phyloP scores from a whole-genome alignment of 2,329 filamentous ascomycete species.

The Cladophialophora psammophila region DNA sequence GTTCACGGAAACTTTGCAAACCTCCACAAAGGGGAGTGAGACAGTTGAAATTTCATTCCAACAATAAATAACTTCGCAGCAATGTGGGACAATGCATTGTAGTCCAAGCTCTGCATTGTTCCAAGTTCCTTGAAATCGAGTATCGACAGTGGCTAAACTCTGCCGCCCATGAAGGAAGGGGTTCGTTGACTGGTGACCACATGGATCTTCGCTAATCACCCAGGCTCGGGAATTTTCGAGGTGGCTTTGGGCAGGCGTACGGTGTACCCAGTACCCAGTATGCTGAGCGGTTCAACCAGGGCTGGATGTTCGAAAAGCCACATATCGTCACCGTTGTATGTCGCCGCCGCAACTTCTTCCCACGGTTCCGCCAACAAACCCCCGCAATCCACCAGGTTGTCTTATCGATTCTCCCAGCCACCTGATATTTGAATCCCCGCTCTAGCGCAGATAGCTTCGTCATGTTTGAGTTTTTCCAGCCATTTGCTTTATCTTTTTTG shows the following conservation, averaged over 20 bases:
- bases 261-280: no score
- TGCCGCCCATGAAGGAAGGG: neutral
- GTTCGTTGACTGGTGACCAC: neutral
- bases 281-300: neutral
- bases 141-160: conserved; percentile 17
- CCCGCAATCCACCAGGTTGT: neutral
- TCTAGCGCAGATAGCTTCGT: neutral
- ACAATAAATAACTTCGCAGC: neutral
- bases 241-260: neutral
- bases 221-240: neutral
- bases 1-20: neutral
- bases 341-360: neutral
- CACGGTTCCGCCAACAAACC: neutral
- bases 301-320: neutral
- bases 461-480: conserved; percentile 1
- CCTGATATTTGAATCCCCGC: neutral
- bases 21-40: neutral
- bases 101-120: conserved; percentile 1
- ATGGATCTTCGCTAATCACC: neutral
- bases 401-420: conserved; percentile 10
- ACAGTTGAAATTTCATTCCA: neutral
- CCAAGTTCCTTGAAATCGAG: neutral
- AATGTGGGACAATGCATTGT: neutral
- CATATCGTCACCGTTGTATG: neutral
- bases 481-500: neutral